Conservation (phyloP, 768 basidiomycete species). For the Pulveroboletus sp. region DNA sequence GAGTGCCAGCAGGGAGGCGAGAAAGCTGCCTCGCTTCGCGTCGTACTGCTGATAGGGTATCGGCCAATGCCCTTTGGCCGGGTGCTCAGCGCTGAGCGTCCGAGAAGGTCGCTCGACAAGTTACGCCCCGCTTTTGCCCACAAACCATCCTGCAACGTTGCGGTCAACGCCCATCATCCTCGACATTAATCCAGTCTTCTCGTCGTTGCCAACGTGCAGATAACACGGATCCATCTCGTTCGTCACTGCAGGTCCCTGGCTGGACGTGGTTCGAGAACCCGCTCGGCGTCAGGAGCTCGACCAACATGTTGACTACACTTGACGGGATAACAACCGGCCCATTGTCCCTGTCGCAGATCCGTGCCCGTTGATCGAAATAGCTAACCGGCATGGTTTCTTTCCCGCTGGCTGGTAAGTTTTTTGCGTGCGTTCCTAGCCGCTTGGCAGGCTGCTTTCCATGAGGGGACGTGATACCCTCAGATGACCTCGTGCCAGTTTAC, state of each 20-base stretch:
- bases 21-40: background rate
- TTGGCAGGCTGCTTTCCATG: constrained; percentile 20
- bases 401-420: constrained; percentile 12
- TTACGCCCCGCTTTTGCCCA: constrained; percentile 10
- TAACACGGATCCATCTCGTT: background rate
- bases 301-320: constrained; percentile 4
- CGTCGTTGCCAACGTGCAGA: background rate
- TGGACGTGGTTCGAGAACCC: background rate
- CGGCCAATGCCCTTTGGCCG: constrained; percentile 13
- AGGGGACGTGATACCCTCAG: constrained; percentile 21
- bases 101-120: constrained; percentile 13
- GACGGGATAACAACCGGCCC: constrained; percentile 3
- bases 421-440: constrained; percentile 17
- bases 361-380: constrained; percentile 8
- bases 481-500: constrained; percentile 29
- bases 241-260: background rate
- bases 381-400: constrained; percentile 10
- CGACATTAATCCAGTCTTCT: background rate
- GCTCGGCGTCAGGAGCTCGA: background rate
- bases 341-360: constrained; percentile 11
- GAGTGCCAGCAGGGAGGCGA: constrained; percentile 6
- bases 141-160: constrained; percentile 3
- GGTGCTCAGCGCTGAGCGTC: background rate
- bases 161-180: constrained; percentile 5
- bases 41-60: constrained; percentile 15